phyloP scores from a whole-genome alignment of 192 early-diverging fungal species.

The Coemansia sp. region DNA sequence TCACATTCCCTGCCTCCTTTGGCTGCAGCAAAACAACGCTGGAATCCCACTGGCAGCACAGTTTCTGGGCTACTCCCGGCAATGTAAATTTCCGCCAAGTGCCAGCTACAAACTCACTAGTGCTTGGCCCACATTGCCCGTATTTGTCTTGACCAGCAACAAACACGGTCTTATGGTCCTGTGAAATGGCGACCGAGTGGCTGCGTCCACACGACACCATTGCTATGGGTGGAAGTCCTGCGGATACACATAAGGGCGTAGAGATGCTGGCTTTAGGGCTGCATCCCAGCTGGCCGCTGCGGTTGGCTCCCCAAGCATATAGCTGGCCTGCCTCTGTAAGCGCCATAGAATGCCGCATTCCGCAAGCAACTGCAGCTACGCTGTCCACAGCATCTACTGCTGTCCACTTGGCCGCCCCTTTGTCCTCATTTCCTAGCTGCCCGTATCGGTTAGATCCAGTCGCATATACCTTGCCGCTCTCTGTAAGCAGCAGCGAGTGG shows the following conservation, averaged over 20 bases:
- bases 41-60: constrained; percentile 52
- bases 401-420: neutral
- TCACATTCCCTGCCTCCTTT: constrained; percentile 37
- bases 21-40: constrained; percentile 62
- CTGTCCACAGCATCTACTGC: too few species aligned
- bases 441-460: constrained; percentile 31
- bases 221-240: constrained; percentile 34
- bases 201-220: constrained; percentile 65
- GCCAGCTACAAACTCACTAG: neutral
- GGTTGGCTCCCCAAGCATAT: constrained; percentile 67
- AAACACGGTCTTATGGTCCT: constrained; percentile 47
- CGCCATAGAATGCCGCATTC: constrained; percentile 63
- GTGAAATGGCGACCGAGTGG: constrained; percentile 58
- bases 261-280: neutral
- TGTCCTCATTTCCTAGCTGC: constrained; percentile 15
- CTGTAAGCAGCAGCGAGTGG: constrained; percentile 38
- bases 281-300: constrained; percentile 62
- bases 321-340: constrained; percentile 42
- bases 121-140: constrained; percentile 57
- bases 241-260: constrained; percentile 1
- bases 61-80: constrained; percentile 12
- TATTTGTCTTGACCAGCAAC: constrained; percentile 64
- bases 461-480: constrained; percentile 17
- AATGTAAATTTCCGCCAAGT: constrained; percentile 14
- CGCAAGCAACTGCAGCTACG: constrained; percentile 58